phyloP scores from a whole-genome alignment of 345 rosid species.

The Arabidopsis arenosa region DNA sequence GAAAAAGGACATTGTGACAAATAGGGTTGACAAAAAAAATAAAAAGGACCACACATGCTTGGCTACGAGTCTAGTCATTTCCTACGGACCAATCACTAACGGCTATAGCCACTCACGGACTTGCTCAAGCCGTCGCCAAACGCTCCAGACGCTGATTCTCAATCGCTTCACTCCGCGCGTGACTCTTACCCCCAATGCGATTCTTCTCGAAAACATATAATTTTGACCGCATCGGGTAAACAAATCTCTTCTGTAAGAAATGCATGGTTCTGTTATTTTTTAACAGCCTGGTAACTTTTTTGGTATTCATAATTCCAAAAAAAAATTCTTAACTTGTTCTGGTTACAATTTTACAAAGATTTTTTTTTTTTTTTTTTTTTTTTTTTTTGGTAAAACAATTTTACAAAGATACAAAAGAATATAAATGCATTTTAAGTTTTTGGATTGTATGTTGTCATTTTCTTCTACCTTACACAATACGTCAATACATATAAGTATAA shows the following conservation, averaged over 20 bases:
- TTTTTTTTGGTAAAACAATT: no score
- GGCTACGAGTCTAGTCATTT: conserved; percentile 31
- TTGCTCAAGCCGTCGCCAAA: conserved; percentile 25
- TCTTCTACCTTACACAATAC: conserved; percentile 16
- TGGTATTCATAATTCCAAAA: conserved; percentile 11
- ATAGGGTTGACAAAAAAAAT: background rate
- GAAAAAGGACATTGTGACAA: no score
- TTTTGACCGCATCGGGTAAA: conserved; percentile 42
- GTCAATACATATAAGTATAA: background rate
- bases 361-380: no score
- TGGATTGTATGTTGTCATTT: conserved; percentile 17
- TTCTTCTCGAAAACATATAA: conserved; percentile 24
- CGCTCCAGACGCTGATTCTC: background rate
- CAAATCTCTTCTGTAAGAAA: conserved; percentile 5
- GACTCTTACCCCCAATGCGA: background rate
- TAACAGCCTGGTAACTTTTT: conserved; percentile 30
- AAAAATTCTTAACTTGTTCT: background rate
- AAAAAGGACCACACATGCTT: conserved; percentile 32
- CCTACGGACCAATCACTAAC: conserved; percentile 23
- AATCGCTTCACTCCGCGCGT: conserved; percentile 11
- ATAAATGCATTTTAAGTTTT: background rate
- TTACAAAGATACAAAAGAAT: background rate
- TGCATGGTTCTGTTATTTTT: conserved; percentile 31
- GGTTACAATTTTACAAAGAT: background rate
- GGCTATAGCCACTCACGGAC: conserved; percentile 41